Conservation (phyloP, 1,284 basidiomycete genomes). For the Cryptococcus jaspeensis region DNA sequence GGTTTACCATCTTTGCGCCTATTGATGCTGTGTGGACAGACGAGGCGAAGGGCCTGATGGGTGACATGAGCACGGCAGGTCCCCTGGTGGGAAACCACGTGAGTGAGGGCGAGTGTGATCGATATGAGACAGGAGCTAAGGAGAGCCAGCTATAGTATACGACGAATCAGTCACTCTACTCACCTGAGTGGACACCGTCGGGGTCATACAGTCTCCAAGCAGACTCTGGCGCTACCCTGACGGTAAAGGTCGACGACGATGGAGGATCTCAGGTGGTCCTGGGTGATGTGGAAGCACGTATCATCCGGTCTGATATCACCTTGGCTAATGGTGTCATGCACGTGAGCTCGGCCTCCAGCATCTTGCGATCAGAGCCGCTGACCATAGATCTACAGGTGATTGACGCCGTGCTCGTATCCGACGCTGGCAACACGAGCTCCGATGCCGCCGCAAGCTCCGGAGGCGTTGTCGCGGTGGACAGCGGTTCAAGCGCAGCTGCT, state of each 20-base stretch:
- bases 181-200: slow-evolving; percentile 21
- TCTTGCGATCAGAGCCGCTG: not conserved
- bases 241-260: slow-evolving; percentile 21
- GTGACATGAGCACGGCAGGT: slow-evolving; percentile 11
- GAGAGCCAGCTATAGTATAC: slow-evolving; percentile 30
- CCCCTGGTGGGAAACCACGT: slow-evolving; percentile 34
- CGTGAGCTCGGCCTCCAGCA: slow-evolving; percentile 26
- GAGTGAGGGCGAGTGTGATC: slow-evolving; percentile 8
- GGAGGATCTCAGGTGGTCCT: slow-evolving; percentile 20
- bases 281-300: slow-evolving; percentile 18
- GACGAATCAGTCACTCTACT: slow-evolving; percentile 36
- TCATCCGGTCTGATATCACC: slow-evolving; percentile 38
- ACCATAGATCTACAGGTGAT: slow-evolving; percentile 1
- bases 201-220: slow-evolving; percentile 19
- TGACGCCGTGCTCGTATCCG: slow-evolving; percentile 2
- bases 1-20: slow-evolving; percentile 46
- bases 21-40: slow-evolving; percentile 34
- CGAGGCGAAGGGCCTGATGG: slow-evolving; percentile 13
- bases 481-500: no score
- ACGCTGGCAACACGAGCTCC: no score
- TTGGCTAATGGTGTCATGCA: slow-evolving; percentile 45
- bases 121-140: not conserved
- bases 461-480: no score
- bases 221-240: slow-evolving; percentile 28
- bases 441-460: no score